These are phyloP conservation scores for Peltaster fructicola DNA, from an alignment of 2,329 filamentous ascomycete genomes.

Conservation along the genomic window DNA sequence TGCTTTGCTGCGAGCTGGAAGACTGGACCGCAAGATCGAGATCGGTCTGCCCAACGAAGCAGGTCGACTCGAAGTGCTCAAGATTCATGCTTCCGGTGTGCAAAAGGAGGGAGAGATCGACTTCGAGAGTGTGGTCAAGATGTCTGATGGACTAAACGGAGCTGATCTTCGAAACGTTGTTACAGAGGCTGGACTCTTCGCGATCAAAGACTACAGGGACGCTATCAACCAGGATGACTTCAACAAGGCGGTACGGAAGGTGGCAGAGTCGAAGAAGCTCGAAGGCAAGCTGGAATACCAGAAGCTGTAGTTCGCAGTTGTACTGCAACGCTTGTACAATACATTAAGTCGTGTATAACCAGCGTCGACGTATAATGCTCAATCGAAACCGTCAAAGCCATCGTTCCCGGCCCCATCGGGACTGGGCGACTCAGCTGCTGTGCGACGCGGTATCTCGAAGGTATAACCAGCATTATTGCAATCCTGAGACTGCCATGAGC, in stretches of 20 bases:
- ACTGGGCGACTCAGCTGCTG: too few relatives aligned
- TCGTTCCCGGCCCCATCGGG: too few relatives aligned
- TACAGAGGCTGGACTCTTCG: constrained; percentile 90
- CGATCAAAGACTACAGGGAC: constrained; percentile 96
- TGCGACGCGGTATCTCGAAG: too few relatives aligned
- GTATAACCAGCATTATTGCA: too few relatives aligned
- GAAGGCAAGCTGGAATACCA: constrained; percentile 97
- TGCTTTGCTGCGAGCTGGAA: constrained; percentile 75
- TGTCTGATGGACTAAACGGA: constrained; percentile 96
- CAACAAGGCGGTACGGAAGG: constrained; percentile 97
- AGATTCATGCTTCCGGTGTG: constrained; percentile 83
- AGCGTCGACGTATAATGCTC: too few relatives aligned
- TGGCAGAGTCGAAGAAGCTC: constrained; percentile 93
- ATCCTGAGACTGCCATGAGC: constrained; percentile 67
- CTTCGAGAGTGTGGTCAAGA: constrained; percentile 98
- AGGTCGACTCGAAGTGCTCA: constrained; percentile 86
- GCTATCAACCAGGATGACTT: constrained; percentile 96
- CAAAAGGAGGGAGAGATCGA: constrained; percentile 88
- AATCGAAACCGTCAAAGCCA: too few relatives aligned
- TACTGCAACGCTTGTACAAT: constrained; percentile 2
- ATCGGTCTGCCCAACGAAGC: constrained; percentile 96
- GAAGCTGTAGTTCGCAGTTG: constrained; percentile 47
- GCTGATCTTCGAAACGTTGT: constrained; percentile 95
- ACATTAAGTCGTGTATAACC: too few relatives aligned
- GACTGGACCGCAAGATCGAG: constrained; percentile 94